Evolutionary conservation across 148 eudicot species (phyloP), one percentile per base, ranked within the genome.

Genomic region (Dianthus caryophyllus): DNA sequence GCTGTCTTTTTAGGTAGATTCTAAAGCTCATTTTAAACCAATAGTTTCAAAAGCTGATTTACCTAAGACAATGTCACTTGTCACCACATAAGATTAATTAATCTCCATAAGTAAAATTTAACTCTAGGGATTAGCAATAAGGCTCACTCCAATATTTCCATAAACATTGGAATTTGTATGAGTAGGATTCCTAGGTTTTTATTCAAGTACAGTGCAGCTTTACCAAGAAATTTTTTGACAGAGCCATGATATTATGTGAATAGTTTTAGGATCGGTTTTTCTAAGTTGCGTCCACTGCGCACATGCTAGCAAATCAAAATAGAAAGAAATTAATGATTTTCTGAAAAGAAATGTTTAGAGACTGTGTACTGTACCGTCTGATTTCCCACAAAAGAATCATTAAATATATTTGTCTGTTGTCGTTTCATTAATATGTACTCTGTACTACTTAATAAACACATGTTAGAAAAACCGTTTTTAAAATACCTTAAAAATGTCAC

Each of bases 131-230:
- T 61, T 22, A 8, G 18, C 66, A 61, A 39, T 58, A 6, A 17
- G 17, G 20, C 5, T 58, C 62, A 29, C 9, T 21, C 43, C 50
- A 47, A 61, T 38, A 18, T 36, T 61, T 61, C 46, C 47, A 62
- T 41, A 13, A 44, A 63, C 66, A 43, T 43, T 63, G 52, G 43
- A 41, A 17, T 22, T 63, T 15, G 51, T 30, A 26, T 15, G 18
- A 43, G 17, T 44, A 43, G 51, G 33, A 9, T 43, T 24, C 39
- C 29, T 5, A 62, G 48, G 49, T 22, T 48, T 33, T 43, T 62
- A 41, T 62, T 18, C 50, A 41, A 62, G 31, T 43, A 62, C 16
- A 58, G 17, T 62, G 51, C 33, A 62, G 50, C 49, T 43, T 46
- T 63, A 63, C 48, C 65, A 38, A 36, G 49, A 48, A n/a, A 39